Base-by-base conservation (phyloP, 2,329 filamentous ascomycete genomes). In the Aciculosporium take region DNA sequence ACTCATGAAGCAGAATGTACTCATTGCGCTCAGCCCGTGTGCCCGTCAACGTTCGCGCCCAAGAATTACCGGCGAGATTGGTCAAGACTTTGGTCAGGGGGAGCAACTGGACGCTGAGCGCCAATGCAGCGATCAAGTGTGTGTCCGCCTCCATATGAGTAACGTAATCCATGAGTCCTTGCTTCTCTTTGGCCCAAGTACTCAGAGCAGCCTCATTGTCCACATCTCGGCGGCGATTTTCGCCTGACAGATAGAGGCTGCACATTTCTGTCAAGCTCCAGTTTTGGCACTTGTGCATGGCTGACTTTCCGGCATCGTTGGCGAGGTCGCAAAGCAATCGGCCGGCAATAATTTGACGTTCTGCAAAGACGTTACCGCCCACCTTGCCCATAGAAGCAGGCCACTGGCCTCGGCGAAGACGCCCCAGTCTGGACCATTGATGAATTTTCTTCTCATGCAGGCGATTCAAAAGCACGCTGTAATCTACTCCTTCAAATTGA, bases 201-300 rank as follows among this genome's bases (percentile, higher is more conserved):
- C 84, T 88, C 43, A 98, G 66, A 3, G 86, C 87, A 40, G 69
- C 77, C 51, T 96, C 91, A 51, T 84, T 89, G 57, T 98, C 89
- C 25, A 98, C 65, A 29, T 98, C 91, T 42, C 81, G 76, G 32
- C 91, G 81, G 32, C 69, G 69, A 55, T 81, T 81, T 43, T 76
- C 76, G 21, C 76, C 76, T 25, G 78, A 72, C 5, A 98, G 78
- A 50, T 95, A 94, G 13, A 96, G 72, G 48, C 81, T 84, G 59
- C 87, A 94, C 88, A 98, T 98, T 61, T 98, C 91, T 2, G 89
- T 93, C 60, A 98, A 70, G 59, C 84, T 94, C 91, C 91, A 98
- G 3, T 88, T 94, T 61, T 95, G 89, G 60, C 91, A 98, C 64
- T 94, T 94, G 53, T 76, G 80, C 89, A 96, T 96, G 49, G 87